phyloP scores from a whole-genome alignment of 768 basidiomycete genomes.

The Boletus subcaerulescens region DNA sequence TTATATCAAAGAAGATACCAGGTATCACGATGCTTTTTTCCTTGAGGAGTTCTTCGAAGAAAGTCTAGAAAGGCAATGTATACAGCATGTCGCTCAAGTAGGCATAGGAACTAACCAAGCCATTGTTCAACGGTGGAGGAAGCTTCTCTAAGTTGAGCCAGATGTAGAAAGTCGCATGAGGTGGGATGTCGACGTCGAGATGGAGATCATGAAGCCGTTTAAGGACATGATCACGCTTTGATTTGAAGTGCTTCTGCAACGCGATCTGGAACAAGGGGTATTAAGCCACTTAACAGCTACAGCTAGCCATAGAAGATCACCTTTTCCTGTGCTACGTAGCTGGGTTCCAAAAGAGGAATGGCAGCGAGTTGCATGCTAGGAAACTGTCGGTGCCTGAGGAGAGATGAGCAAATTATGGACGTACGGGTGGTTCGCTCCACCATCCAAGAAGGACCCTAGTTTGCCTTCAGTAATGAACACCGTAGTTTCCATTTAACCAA shows the following conservation, averaged over 20 bases:
- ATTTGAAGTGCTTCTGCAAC: constrained; percentile 87
- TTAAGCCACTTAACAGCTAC: neutral
- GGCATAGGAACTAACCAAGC: constrained; percentile 52
- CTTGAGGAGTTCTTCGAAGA: constrained; percentile 93
- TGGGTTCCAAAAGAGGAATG: constrained; percentile 74
- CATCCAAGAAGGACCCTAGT: constrained; percentile 84
- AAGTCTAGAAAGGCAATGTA: constrained; percentile 48
- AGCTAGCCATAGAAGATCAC: constrained; percentile 25
- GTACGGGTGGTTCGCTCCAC: constrained; percentile 91
- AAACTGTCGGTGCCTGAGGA: neutral
- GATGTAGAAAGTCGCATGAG: constrained; percentile 86
- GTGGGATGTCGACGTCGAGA: constrained; percentile 74
- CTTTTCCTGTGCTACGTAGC: constrained; percentile 67
- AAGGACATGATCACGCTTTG: constrained; percentile 88
- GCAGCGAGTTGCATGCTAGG: constrained; percentile 83
- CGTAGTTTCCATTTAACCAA: neutral
- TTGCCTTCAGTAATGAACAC: neutral
- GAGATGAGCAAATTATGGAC: constrained; percentile 23
- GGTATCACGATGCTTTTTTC: constrained; percentile 89
- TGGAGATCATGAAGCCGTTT: constrained; percentile 74
- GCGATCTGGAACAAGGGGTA: constrained; percentile 47
- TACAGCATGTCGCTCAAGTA: neutral
- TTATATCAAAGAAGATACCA: constrained; percentile 85
- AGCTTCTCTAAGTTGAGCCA: constrained; percentile 86
- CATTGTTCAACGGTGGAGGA: constrained; percentile 82